Conservation (phyloP, 345 rosid species). For the Heritiera littoralis region DNA sequence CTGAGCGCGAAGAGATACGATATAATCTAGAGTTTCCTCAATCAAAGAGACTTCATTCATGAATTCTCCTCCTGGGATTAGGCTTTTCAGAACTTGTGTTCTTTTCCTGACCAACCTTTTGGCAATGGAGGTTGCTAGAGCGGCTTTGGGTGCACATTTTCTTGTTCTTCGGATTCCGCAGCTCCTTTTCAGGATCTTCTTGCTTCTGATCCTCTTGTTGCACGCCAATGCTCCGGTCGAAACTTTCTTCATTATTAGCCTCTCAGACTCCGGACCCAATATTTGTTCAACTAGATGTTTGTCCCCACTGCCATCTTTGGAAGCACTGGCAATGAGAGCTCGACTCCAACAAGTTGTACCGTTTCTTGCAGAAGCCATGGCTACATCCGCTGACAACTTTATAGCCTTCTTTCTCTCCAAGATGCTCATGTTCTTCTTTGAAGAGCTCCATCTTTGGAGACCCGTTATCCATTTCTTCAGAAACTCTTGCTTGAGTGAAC, state of each 20-base stretch:
- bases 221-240: constrained; percentile 17
- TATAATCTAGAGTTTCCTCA: constrained; percentile 85
- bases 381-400: constrained; percentile 82
- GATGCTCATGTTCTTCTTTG: constrained; percentile 47
- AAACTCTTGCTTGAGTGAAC: constrained; percentile 59
- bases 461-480: constrained; percentile 79
- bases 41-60: constrained; percentile 60
- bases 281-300: constrained; percentile 47
- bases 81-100: constrained; percentile 54
- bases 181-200: constrained; percentile 62
- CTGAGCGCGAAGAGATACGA: constrained; percentile 68
- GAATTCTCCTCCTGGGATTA: constrained; percentile 77
- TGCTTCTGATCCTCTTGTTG: constrained; percentile 56
- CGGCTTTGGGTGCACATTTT: constrained; percentile 20
- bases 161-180: constrained; percentile 30
- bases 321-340: constrained; percentile 62
- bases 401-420: constrained; percentile 70
- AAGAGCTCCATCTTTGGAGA: constrained; percentile 44
- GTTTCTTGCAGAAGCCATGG: constrained; percentile 77
- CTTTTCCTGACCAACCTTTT: constrained; percentile 56
- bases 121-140: constrained; percentile 30
- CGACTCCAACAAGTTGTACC: constrained; percentile 81
- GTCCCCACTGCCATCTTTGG: constrained; percentile 30
- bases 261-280: constrained; percentile 35
- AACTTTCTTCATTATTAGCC: constrained; percentile 28